phyloP scores from a whole-genome alignment of 306 rosid species.

The Leucaena leucocephala region DNA sequence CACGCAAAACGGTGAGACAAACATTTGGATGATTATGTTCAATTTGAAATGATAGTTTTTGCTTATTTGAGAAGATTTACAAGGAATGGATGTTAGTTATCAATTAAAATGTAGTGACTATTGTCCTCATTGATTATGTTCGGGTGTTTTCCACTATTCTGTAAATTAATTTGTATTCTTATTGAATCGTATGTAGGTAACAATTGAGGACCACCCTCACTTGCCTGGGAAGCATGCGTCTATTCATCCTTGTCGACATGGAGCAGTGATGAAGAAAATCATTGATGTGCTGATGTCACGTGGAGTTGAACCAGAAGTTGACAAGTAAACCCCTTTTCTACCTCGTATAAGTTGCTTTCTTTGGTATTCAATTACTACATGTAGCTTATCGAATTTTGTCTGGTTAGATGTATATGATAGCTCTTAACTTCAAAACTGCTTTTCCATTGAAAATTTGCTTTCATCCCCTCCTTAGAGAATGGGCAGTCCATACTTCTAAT shows the following conservation, averaged over 20 bases:
- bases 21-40: constrained; percentile 16
- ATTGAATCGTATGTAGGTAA: constrained; percentile 58
- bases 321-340: constrained; percentile 57
- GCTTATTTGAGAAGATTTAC: constrained; percentile 1
- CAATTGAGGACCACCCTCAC: constrained; percentile 96
- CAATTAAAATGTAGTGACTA: neutral
- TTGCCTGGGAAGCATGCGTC: constrained; percentile 97
- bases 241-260: constrained; percentile 94
- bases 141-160: neutral
- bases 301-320: constrained; percentile 99
- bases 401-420: constrained; percentile 7
- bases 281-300: constrained; percentile 93
- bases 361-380: constrained; percentile 3
- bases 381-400: constrained; percentile 1
- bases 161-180: constrained; percentile 10
- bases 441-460: neutral
- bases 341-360: constrained; percentile 25
- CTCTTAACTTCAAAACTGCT: constrained; percentile 15
- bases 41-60: neutral
- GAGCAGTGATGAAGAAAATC: constrained; percentile 97
- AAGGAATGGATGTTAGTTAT: neutral
- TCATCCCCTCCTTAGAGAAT: neutral
- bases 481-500: neutral
- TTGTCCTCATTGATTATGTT: neutral
- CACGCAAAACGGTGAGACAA: constrained; percentile 85